Percentiles rank a stretch among this genome's conserved stretches.
Conservation (phyloP, 139 green algal species). For the Ettlia oleoabundans region DNA sequence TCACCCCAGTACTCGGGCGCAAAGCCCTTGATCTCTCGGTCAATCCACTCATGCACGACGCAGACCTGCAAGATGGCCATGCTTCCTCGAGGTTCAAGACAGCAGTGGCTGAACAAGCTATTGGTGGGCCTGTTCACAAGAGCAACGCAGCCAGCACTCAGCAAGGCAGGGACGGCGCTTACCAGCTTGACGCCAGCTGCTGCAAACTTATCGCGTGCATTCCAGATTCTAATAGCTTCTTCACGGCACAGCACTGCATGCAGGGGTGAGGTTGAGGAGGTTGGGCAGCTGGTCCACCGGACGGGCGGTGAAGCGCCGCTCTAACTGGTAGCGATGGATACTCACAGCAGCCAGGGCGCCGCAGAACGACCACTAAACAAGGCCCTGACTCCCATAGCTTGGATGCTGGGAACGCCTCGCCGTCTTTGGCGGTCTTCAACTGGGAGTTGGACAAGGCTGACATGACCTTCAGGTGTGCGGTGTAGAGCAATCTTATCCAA, state of each 20-base stretch:
- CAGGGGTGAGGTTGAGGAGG: too few relatives aligned
- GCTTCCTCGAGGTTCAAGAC: too few relatives aligned
- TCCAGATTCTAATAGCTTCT: slow-evolving; percentile 41
- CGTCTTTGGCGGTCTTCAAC: background rate
- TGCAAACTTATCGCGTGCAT: slow-evolving; percentile 28
- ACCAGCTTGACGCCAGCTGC: slow-evolving; percentile 36
- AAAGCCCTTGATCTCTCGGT: slow-evolving; percentile 45
- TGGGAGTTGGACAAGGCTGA: background rate
- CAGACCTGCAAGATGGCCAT: slow-evolving; percentile 19
- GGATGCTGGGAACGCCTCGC: background rate
- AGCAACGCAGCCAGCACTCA: too few relatives aligned
- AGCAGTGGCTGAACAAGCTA: too few relatives aligned
- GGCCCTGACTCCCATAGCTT: slow-evolving; percentile 30
- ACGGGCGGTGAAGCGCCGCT: background rate
- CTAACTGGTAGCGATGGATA: background rate
- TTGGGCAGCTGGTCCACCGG: too few relatives aligned
- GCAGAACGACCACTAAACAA: slow-evolving; percentile 29
- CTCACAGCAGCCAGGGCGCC: slow-evolving; percentile 47
- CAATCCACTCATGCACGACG: slow-evolving; percentile 49
- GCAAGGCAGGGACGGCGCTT: background rate
- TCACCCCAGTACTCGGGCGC: slow-evolving; percentile 42
- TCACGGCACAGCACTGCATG: slow-evolving; percentile 53
- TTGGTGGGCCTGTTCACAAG: background rate
- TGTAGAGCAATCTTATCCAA: too few relatives aligned
- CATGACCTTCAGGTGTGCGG: background rate